Base-by-base conservation (phyloP, 306 rosid genomes). In the Adenanthera pavonina region DNA sequence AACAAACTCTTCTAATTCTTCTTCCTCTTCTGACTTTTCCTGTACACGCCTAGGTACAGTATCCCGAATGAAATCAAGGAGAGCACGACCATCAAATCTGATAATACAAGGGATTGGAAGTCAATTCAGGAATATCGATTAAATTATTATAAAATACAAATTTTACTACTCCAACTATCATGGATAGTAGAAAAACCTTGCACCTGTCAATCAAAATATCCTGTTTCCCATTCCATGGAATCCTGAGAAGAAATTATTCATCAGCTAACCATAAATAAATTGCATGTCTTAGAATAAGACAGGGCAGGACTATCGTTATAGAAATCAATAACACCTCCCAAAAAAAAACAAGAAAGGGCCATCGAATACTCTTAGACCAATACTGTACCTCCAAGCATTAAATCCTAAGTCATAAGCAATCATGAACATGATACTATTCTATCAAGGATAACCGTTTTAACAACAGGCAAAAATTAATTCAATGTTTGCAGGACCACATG, bases 1-100 rank as follows among this genome's bases (percentile, higher is more conserved):
- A 93, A 95, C 99, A 93, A 90, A 93, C 98, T 95, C 99, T 89
- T 93, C 98, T 92, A 95, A 84, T 83, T 95, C 99, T 89, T 95
- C 97, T 85, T 93, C 98, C 81, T 95, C 99, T 69, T 95, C 98
- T 3, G 97, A 84, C 85, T 95, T 91, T 68, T 93, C 93, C 61
- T 85, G 98, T n/a, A 81, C 87, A 6, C 91, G 95, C 74, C 91
- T 89, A 5, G 86, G 75, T n/a, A 92, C 89, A 54, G 89, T 35
- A 19, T 93, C 99, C 65, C 99, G 97, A 53, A 95, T 95, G 85
- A 89, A 92, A 93, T 95, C 99, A 16, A 95, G 99, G 38, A 93
- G 90, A 4, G 98, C 99, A 67, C 99, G 99, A 19, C 99, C 97
- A 88, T 95, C 99, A 83, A 95, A 95, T 92, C 99, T 95, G 88